Evolutionary conservation across 345 rosid species (phyloP).

Genomic region (Litchi chinensis): DNA sequence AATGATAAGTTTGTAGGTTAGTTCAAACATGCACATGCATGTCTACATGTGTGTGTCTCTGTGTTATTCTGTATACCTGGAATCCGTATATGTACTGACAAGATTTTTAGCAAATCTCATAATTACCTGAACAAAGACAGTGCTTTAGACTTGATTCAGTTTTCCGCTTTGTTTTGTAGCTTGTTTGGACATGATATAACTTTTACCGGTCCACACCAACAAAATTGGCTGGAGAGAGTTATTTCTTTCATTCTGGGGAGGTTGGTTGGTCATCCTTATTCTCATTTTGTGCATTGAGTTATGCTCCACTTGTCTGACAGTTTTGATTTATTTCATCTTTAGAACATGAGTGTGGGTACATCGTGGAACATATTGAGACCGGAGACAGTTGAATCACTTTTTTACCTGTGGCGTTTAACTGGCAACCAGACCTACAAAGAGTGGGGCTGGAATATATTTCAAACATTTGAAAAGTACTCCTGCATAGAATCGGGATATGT

Average conservation of each 20-base stretch:
- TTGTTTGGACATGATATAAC: slow-evolving; percentile 98
- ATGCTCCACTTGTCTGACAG: neutral
- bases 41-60: neutral
- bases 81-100: neutral
- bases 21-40: neutral
- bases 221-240: slow-evolving; percentile 95
- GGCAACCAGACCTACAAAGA: slow-evolving; percentile 94
- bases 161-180: slow-evolving; percentile 48
- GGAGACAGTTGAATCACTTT: slow-evolving; percentile 93
- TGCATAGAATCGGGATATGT: slow-evolving; percentile 86
- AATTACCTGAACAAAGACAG: neutral
- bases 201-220: slow-evolving; percentile 93
- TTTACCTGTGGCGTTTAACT: slow-evolving; percentile 92
- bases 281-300: neutral
- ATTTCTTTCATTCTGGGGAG: slow-evolving; percentile 76
- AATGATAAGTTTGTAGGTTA: neutral
- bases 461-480: slow-evolving; percentile 92
- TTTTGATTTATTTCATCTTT: slow-evolving; percentile 11
- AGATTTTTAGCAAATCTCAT: neutral
- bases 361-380: slow-evolving; percentile 97
- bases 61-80: neutral
- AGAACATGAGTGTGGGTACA: slow-evolving; percentile 98
- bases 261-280: slow-evolving; percentile 34
- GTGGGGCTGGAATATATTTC: slow-evolving; percentile 99
- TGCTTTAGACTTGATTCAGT: slow-evolving; percentile 3